Percentiles rank a stretch among this genome's conserved stretches.
phyloP scores from a whole-genome alignment of 192 early-diverging fungal species.

The Lobulomyces angularis region DNA sequence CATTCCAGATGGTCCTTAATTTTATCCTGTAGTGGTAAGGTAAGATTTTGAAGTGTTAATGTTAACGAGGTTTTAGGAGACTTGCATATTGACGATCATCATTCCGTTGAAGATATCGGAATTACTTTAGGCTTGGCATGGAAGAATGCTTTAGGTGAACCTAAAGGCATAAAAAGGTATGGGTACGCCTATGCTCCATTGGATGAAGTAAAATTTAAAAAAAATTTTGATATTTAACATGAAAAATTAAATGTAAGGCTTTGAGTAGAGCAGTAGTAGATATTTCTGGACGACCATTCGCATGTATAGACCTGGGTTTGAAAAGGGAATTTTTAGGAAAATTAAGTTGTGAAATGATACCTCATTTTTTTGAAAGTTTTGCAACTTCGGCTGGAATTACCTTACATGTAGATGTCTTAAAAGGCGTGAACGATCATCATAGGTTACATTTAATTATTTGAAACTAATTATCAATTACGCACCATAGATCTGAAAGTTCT shows the following conservation, averaged over 20 bases:
- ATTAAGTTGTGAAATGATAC: slow-evolving; percentile 95
- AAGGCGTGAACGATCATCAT: slow-evolving; percentile 96
- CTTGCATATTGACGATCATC: slow-evolving; percentile 96
- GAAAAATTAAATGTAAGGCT: slow-evolving; percentile 35
- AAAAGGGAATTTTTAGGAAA: slow-evolving; percentile 84
- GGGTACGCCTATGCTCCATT: slow-evolving; percentile 90
- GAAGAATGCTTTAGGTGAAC: slow-evolving; percentile 78
- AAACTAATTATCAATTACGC: not conserved
- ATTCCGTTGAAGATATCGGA: slow-evolving; percentile 91
- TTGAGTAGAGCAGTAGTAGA: slow-evolving; percentile 89
- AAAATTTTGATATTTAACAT: slow-evolving; percentile 7
- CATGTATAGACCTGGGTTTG: slow-evolving; percentile 69
- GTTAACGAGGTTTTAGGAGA: no score
- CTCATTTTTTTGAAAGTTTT: slow-evolving; percentile 89
- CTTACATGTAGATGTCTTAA: slow-evolving; percentile 88
- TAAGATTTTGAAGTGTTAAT: no score
- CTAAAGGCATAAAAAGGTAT: slow-evolving; percentile 85
- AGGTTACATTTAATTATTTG: slow-evolving; percentile 38
- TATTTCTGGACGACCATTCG: slow-evolving; percentile 86
- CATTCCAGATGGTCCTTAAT: slow-evolving; percentile 83
- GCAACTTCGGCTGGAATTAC: slow-evolving; percentile 85
- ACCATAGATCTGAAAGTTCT: slow-evolving; percentile 70
- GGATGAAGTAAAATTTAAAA: slow-evolving; percentile 58
- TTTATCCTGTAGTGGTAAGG: slow-evolving; percentile 72
- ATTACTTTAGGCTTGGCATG: slow-evolving; percentile 90